A percentile compares a stretch with the other conserved stretches of the same genome.
phyloP scores from a whole-genome alignment of 1,139 yeast genomes.

The Blastobotrys capitulatus region DNA sequence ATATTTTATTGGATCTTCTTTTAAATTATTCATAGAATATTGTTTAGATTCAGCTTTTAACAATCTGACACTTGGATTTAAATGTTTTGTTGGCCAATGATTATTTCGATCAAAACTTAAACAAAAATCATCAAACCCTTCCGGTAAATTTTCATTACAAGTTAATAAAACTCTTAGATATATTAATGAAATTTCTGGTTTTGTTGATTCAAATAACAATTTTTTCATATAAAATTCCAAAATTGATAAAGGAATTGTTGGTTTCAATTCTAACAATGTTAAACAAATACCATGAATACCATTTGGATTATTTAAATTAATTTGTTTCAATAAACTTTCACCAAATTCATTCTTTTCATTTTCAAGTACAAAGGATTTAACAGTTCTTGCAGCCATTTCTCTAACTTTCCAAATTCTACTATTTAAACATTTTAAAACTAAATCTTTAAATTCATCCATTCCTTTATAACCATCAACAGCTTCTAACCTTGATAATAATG shows the following conservation, averaged over 20 bases:
- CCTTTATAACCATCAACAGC: slow-evolving; percentile 51
- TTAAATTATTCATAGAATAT: not conserved
- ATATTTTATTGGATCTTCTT: not conserved
- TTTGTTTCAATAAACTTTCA: slow-evolving; percentile 16
- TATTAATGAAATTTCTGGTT: slow-evolving; percentile 36
- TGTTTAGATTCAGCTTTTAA: slow-evolving; percentile 35
- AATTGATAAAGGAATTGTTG: slow-evolving; percentile 19
- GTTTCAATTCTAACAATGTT: slow-evolving; percentile 32
- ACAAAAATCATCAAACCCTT: not conserved
- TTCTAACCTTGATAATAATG: slow-evolving; percentile 63
- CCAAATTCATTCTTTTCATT: slow-evolving; percentile 27
- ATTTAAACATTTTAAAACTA: slow-evolving; percentile 44
- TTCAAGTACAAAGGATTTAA: slow-evolving; percentile 46
- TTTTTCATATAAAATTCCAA: slow-evolving; percentile 24
- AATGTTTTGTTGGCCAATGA: not conserved
- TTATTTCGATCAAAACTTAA: not conserved
- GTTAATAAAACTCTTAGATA: slow-evolving; percentile 32
- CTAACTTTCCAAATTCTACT: slow-evolving; percentile 73
- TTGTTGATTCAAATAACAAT: not conserved
- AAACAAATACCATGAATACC: slow-evolving; percentile 53
- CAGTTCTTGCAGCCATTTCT: slow-evolving; percentile 73
- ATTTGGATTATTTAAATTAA: slow-evolving; percentile 36
- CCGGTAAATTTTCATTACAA: slow-evolving; percentile 1
- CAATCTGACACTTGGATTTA: slow-evolving; percentile 16
- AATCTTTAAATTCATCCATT: slow-evolving; percentile 44